A percentile compares a stretch with the other conserved stretches of the same genome.
Evolutionary conservation across 192 early-diverging fungal species (phyloP).

Genomic region (Coemansia sp.): DNA sequence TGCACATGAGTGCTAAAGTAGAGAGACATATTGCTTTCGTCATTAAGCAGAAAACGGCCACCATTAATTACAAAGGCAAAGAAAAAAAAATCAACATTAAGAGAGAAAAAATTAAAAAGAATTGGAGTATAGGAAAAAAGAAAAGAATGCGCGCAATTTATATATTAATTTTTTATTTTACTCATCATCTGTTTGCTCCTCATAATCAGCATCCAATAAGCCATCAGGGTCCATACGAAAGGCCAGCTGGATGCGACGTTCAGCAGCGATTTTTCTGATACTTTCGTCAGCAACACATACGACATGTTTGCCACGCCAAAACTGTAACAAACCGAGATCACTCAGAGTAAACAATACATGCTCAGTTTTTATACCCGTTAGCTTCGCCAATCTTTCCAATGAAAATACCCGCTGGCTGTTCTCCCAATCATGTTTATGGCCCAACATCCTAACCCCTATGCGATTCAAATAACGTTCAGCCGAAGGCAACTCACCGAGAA

Average conservation of each 20-base stretch:
- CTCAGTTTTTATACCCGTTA: constrained; percentile 67
- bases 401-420: constrained; percentile 34
- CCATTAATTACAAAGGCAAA: too few species aligned
- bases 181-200: neutral
- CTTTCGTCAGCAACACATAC: constrained; percentile 44
- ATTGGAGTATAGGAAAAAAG: too few species aligned
- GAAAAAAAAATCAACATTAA: too few species aligned
- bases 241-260: constrained; percentile 26
- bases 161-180: neutral
- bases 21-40: too few species aligned
- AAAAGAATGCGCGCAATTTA: too few species aligned
- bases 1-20: too few species aligned
- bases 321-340: constrained; percentile 55
- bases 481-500: constrained; percentile 39
- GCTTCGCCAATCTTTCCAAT: constrained; percentile 45
- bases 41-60: too few species aligned
- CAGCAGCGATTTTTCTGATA: constrained; percentile 21
- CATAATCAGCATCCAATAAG: neutral
- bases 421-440: constrained; percentile 8
- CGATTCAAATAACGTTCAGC: constrained; percentile 15
- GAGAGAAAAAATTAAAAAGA: too few species aligned
- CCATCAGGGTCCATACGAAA: constrained; percentile 36
- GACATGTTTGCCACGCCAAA: constrained; percentile 53
- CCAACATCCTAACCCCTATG: neutral
- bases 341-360: constrained; percentile 67